Conservation (phyloP, 768 basidiomycete species). For the Collybia mongolica region DNA sequence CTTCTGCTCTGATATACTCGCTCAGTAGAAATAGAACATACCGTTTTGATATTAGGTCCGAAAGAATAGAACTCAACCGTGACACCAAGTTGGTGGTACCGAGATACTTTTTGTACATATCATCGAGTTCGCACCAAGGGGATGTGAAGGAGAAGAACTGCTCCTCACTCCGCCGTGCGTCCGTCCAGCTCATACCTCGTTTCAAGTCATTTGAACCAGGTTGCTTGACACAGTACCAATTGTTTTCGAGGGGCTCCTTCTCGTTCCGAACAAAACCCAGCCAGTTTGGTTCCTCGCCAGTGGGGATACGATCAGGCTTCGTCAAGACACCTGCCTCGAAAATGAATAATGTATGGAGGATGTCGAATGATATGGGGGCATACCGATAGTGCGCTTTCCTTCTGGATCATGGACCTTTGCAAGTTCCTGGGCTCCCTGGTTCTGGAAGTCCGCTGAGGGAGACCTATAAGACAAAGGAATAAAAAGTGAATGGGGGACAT, state of each 20-base stretch:
- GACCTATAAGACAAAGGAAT: background rate
- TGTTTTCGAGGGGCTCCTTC: slow-evolving; percentile 45
- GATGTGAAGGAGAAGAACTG: slow-evolving; percentile 50
- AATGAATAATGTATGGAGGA: background rate
- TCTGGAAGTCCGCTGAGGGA: slow-evolving; percentile 71
- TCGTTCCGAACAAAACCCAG: slow-evolving; percentile 55
- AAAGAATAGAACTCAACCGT: slow-evolving; percentile 57
- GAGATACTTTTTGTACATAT: slow-evolving; percentile 47
- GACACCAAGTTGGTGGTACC: slow-evolving; percentile 57
- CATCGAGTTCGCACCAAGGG: slow-evolving; percentile 57
- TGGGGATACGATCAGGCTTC: slow-evolving; percentile 67
- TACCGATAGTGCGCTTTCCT: slow-evolving; percentile 71
- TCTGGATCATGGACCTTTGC: slow-evolving; percentile 59
- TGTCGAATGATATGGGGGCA: slow-evolving; percentile 5
- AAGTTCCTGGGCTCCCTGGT: slow-evolving; percentile 71
- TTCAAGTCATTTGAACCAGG: slow-evolving; percentile 50
- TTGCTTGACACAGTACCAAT: slow-evolving; percentile 62
- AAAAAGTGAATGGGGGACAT: slow-evolving; percentile 13
- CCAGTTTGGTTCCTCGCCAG: slow-evolving; percentile 57
- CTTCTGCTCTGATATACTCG: too few relatives aligned
- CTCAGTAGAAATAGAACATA: too few relatives aligned
- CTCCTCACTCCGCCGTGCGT: slow-evolving; percentile 57
- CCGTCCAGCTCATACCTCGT: slow-evolving; percentile 52
- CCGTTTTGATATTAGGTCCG: slow-evolving; percentile 63
- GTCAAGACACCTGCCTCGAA: slow-evolving; percentile 59